Evolutionary conservation across 2,329 filamentous ascomycete species (phyloP).

Genomic region (Drechslerella coelobrocha): DNA sequence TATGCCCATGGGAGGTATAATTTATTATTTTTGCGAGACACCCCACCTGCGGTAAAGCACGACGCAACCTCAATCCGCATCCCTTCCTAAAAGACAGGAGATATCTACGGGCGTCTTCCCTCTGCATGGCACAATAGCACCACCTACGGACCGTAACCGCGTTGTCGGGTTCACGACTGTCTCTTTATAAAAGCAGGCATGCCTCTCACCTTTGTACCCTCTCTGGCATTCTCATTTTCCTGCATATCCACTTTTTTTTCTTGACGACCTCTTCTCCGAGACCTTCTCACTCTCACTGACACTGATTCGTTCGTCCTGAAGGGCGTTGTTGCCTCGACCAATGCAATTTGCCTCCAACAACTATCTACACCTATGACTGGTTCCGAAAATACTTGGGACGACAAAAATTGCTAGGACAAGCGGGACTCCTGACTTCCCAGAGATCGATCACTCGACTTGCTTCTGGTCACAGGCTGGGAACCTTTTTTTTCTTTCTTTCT

Average conservation of each 20-base stretch:
- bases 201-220: constrained; percentile 29
- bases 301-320: constrained; percentile 19
- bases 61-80: constrained; percentile 50
- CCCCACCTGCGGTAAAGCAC: constrained; percentile 50
- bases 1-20: constrained; percentile 49
- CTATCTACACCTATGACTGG: constrained; percentile 34
- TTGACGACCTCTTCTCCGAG: constrained; percentile 25
- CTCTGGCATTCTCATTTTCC: constrained; percentile 26
- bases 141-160: constrained; percentile 51
- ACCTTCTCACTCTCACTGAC: not conserved
- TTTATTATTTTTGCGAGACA: constrained; percentile 50
- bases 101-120: constrained; percentile 50
- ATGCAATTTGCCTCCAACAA: constrained; percentile 15
- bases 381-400: constrained; percentile 38
- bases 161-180: constrained; percentile 48
- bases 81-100: constrained; percentile 49
- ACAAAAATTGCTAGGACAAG: constrained; percentile 36
- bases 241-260: constrained; percentile 36
- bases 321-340: constrained; percentile 28
- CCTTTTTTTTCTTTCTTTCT: constrained; percentile 17
- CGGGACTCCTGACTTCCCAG: constrained; percentile 33
- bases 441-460: constrained; percentile 22
- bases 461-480: constrained; percentile 27
- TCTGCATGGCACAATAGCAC: constrained; percentile 47
- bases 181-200: constrained; percentile 49